phyloP scores from a whole-genome alignment of 768 basidiomycete genomes.

The Phlebiopsis flavidoalba region DNA sequence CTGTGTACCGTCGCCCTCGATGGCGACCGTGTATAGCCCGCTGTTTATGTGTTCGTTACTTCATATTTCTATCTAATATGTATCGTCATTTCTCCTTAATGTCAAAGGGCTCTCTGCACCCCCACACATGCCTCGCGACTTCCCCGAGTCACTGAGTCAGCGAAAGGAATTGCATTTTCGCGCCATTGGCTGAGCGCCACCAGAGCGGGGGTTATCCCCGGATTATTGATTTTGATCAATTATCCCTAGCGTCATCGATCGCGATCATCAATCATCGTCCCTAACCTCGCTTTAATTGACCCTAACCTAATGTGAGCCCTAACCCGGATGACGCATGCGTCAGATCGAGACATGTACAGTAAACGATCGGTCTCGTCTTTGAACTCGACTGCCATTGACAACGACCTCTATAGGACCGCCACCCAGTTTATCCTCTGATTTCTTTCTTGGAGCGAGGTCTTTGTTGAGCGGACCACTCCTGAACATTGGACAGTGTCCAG shows the following conservation, averaged over 20 bases:
- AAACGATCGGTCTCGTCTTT: not conserved
- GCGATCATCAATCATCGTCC: no score
- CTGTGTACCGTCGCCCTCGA: not conserved
- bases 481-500: not conserved
- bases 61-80: not conserved
- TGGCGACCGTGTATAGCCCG: not conserved
- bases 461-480: not conserved
- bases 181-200: not conserved
- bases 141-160: not conserved
- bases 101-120: not conserved
- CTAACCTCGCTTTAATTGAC: not conserved
- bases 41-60: slow-evolving; percentile 2
- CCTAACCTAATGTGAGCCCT: not conserved
- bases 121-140: not conserved
- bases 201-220: no score
- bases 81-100: not conserved
- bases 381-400: not conserved
- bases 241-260: no score
- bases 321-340: not conserved
- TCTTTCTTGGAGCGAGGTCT: not conserved
- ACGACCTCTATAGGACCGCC: not conserved
- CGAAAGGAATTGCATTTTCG: not conserved
- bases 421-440: not conserved
- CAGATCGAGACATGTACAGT: not conserved
- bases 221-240: no score